These are phyloP conservation scores for Fusarium sublunatum DNA, from an alignment of 2,329 filamentous ascomycete genomes.

Conservation along the genomic window DNA sequence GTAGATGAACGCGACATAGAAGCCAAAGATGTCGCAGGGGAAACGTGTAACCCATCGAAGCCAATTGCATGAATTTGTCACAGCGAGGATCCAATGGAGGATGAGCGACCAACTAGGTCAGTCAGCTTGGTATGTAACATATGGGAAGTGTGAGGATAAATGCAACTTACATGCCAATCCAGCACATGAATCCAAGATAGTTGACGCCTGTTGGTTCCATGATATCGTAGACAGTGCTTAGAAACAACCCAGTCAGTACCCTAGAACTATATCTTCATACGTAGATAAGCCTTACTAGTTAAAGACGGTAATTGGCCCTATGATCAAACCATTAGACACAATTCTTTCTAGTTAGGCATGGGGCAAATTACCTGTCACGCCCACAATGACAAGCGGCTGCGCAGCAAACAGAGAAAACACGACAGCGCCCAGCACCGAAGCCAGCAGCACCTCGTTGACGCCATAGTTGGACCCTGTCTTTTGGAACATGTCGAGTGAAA, in stretches of 20 bases:
- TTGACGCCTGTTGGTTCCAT: constrained; percentile 80
- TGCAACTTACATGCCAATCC: constrained; percentile 78
- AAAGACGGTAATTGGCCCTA: constrained; percentile 89
- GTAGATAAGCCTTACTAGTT: constrained; percentile 71
- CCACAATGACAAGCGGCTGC: constrained; percentile 90
- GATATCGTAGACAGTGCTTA: constrained; percentile 86
- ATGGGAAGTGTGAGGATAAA: neutral
- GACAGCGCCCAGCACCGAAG: constrained; percentile 83
- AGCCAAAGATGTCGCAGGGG: constrained; percentile 92
- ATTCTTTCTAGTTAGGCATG: neutral
- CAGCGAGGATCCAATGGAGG: constrained; percentile 85
- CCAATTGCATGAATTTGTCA: constrained; percentile 88
- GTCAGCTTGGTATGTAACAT: neutral
- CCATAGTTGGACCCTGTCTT: constrained; percentile 87
- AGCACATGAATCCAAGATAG: constrained; percentile 91
- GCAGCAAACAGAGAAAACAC: constrained; percentile 84
- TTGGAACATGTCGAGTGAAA: constrained; percentile 92
- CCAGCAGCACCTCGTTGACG: constrained; percentile 89
- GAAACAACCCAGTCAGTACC: constrained; percentile 12
- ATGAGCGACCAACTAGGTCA: constrained; percentile 77
- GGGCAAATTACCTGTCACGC: constrained; percentile 73
- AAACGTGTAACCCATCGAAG: constrained; percentile 92
- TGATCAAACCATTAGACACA: constrained; percentile 13
- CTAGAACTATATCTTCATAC: neutral
- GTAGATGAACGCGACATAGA: constrained; percentile 93